Base-by-base conservation (phyloP, 148 eudicot genomes). In the Rheum nobile region DNA sequence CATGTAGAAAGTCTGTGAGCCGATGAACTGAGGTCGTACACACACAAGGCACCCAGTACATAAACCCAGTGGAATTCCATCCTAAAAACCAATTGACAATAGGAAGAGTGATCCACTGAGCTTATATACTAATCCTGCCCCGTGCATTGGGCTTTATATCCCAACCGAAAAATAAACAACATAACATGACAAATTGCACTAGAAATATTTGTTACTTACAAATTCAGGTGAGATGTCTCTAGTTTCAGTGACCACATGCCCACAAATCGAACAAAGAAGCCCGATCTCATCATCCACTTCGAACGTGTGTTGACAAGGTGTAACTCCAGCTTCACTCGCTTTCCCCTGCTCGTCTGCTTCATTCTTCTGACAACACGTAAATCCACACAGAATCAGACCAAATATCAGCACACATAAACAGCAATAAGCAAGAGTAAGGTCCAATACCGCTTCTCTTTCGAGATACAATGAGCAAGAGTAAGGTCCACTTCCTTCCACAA, bases 401-500 rank as follows among this genome's bases (percentile, higher is more conserved):
- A 41, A 41, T 9, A 41, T 41, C 43, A 41, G 43, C n/a, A 9
- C 39, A 41, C 43, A 41, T 5, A 11, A 48, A 48, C 29, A 22
- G 8, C 57, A 50, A 3, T 19, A n/a, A 50, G 57, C 17, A 10
- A 44, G 8, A 16, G 29, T 21, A 22, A 54, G 5, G 26, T 38
- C 57, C n/a, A n/a, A 32, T 76, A 90, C 96, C 92, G 86, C 87
- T 47, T 79, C 73, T 3, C 82, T 87, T 46, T 92, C 89, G 70
- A 90, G 86, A 78, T 88, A 86, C 10, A 83, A 80, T 8, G 99
- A 44, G 97, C 92, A 75, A 90, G 71, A 59, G 90, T 87, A 22
- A 87, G 81, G 65, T 96, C 99, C 97, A 96, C 85, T 83, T 92
- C 95, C 77, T 88, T 86, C 84, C 91, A 96, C 82, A 95, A 72